Evolutionary conservation across 768 basidiomycete genomes (phyloP).

Genomic region (Serendipita sp.): DNA sequence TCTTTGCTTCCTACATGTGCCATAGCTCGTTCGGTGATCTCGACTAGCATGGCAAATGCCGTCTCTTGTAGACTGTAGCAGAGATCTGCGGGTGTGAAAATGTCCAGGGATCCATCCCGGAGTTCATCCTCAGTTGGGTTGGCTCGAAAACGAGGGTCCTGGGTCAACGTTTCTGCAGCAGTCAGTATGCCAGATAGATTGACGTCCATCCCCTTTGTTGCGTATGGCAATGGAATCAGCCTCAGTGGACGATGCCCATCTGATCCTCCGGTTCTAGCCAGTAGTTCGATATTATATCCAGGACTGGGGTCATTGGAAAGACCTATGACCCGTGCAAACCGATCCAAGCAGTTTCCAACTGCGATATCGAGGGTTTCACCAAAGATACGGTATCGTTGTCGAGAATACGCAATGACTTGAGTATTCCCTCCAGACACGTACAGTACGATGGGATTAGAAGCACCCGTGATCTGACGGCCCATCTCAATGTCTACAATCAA

Average conservation of each 20-base stretch:
- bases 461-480: constrained; percentile 88
- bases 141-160: constrained; percentile 66
- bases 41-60: constrained; percentile 94
- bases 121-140: constrained; percentile 17
- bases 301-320: constrained; percentile 92
- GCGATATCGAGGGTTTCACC: constrained; percentile 98
- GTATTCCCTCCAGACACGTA: constrained; percentile 99
- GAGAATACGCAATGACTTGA: constrained; percentile 97
- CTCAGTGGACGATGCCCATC: constrained; percentile 54
- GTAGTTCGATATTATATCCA: constrained; percentile 85
- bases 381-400: constrained; percentile 94
- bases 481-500: constrained; percentile 79
- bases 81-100: constrained; percentile 87
- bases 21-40: constrained; percentile 98
- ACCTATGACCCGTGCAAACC: constrained; percentile 89
- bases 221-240: constrained; percentile 73
- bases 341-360: constrained; percentile 96
- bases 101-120: constrained; percentile 30
- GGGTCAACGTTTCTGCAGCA: constrained; percentile 73
- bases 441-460: constrained; percentile 87
- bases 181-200: constrained; percentile 90
- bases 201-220: constrained; percentile 98
- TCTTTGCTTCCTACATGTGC: constrained; percentile 95
- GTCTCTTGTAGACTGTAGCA: constrained; percentile 97
- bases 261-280: not conserved